Evolutionary conservation across 164 flowering plant genomes (phyloP).

Genomic region (Cinnamomum micranthum): DNA sequence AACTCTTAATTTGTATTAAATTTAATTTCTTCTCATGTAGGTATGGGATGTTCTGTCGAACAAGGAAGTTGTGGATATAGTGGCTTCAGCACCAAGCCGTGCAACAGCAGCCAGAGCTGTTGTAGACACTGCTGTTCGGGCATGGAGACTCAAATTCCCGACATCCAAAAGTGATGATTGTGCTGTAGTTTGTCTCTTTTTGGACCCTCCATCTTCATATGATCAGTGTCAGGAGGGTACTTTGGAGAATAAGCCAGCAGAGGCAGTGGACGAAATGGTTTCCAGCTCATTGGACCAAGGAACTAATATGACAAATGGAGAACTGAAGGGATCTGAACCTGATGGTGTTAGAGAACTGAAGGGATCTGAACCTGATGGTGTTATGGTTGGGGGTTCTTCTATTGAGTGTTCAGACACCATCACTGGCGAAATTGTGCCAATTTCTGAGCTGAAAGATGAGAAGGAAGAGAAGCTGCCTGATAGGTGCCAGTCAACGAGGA

Average conservation of each 20-base stretch:
- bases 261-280: slow-evolving; percentile 6
- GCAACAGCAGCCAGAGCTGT: slow-evolving; percentile 75
- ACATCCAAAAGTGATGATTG: slow-evolving; percentile 83
- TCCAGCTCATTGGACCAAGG: background rate
- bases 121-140: slow-evolving; percentile 72
- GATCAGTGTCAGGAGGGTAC: slow-evolving; percentile 6
- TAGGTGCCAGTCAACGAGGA: slow-evolving; percentile 47
- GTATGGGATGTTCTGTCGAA: slow-evolving; percentile 87
- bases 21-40: slow-evolving; percentile 24
- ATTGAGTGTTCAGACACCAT: slow-evolving; percentile 14
- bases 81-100: slow-evolving; percentile 69
- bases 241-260: slow-evolving; percentile 8
- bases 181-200: slow-evolving; percentile 70
- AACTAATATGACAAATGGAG: slow-evolving; percentile 6
- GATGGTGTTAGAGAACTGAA: slow-evolving; percentile 5
- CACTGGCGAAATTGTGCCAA: slow-evolving; percentile 50
- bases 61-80: slow-evolving; percentile 72
- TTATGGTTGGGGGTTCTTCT: slow-evolving; percentile 7
- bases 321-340: slow-evolving; percentile 3
- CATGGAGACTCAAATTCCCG: slow-evolving; percentile 78
- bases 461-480: slow-evolving; percentile 30
- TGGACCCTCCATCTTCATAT: slow-evolving; percentile 26
- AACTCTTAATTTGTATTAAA: too few species aligned
- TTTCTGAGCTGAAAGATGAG: slow-evolving; percentile 13
- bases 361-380: slow-evolving; percentile 8